A percentile compares a stretch with the other conserved stretches of the same genome.
These are phyloP conservation scores for Populus davidiana DNA, from an alignment of 345 rosid genomes.

Conservation along the genomic window DNA sequence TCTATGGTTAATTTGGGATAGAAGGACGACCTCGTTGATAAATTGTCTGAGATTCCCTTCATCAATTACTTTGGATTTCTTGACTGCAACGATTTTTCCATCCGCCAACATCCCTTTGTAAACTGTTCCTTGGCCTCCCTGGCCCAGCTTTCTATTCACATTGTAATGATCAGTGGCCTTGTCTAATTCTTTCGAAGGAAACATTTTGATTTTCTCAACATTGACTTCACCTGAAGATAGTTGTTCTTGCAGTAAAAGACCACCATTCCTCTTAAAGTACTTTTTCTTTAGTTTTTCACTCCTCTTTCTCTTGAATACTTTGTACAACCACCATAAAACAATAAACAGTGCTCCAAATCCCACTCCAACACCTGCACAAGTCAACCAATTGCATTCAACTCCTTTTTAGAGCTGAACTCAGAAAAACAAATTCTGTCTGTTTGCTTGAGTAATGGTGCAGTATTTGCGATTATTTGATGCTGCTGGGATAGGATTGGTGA, in stretches of 20 bases:
- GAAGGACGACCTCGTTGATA: not conserved
- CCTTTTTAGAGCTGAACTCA: too few relatives aligned
- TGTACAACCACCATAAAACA: not conserved
- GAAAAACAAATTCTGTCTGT: too few relatives aligned
- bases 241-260: not conserved
- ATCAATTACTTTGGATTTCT: not conserved
- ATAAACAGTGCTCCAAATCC: not conserved
- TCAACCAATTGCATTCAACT: too few relatives aligned
- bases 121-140: not conserved
- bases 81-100: not conserved
- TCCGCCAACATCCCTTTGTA: not conserved
- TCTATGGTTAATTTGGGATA: not conserved
- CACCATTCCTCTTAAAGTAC: conserved; percentile 2
- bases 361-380: not conserved
- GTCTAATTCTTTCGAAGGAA: too few relatives aligned
- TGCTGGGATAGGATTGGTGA: too few relatives aligned
- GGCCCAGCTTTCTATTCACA: not conserved
- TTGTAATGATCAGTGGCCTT: not conserved
- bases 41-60: not conserved
- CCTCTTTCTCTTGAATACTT: not conserved
- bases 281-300: not conserved
- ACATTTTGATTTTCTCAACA: too few relatives aligned
- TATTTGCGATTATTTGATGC: too few relatives aligned
- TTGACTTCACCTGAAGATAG: not conserved
- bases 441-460: too few relatives aligned